Evolutionary conservation across 169 alveolate species (phyloP).

Genomic region (Cryptosporidium ryanae): DNA sequence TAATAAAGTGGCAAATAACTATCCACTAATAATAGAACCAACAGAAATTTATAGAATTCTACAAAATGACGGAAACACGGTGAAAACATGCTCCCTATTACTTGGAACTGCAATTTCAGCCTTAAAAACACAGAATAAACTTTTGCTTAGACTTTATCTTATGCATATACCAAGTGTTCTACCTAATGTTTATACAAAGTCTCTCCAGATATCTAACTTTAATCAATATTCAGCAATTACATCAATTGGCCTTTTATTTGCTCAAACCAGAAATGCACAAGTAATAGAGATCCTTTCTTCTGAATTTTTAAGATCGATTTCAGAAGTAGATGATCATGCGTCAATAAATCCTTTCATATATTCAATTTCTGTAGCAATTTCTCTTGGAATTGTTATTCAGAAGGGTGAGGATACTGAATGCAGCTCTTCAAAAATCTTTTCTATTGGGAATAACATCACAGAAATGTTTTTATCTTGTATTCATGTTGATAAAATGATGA

Average conservation of each 20-base stretch:
- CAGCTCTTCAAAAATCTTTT: background rate
- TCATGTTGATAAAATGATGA: conserved; percentile 11
- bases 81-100: conserved; percentile 35
- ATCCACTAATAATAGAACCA: conserved; percentile 55
- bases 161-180: conserved; percentile 72
- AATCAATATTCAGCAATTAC: conserved; percentile 47
- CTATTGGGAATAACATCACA: conserved; percentile 2
- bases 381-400: conserved; percentile 63
- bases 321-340: conserved; percentile 64
- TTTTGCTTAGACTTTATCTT: conserved; percentile 25
- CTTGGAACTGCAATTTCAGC: conserved; percentile 64
- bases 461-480: conserved; percentile 23
- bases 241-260: conserved; percentile 59
- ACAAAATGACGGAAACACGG: conserved; percentile 56
- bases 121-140: conserved; percentile 37
- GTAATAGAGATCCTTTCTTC: conserved; percentile 37
- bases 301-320: conserved; percentile 44
- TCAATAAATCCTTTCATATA: conserved; percentile 37
- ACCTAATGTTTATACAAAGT: conserved; percentile 58
- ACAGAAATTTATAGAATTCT: conserved; percentile 33
- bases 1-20: background rate
- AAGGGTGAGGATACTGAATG: background rate
- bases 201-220: conserved; percentile 54
- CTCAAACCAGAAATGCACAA: conserved; percentile 46
- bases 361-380: conserved; percentile 51